Conservation (phyloP, 2,329 filamentous ascomycete species). For the Cladophialophora chaetospira region DNA sequence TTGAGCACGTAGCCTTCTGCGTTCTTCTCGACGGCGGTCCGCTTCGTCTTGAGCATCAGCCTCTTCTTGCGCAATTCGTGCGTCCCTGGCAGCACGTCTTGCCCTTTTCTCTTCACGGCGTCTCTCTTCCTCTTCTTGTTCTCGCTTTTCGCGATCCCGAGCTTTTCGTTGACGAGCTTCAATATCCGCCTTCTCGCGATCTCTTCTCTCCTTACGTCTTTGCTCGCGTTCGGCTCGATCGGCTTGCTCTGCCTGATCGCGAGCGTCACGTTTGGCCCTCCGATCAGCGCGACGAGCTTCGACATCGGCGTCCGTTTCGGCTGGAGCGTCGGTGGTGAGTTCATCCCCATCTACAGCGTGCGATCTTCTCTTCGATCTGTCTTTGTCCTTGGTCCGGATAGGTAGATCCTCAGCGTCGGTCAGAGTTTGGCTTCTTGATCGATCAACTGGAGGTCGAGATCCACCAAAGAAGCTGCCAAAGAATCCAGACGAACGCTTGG, state of each 20-base stretch:
- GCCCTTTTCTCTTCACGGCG: constrained; percentile 62
- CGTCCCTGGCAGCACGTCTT: constrained; percentile 46
- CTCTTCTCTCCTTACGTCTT: constrained; percentile 45
- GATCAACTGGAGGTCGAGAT: constrained; percentile 44
- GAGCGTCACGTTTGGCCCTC: constrained; percentile 54
- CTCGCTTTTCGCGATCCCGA: constrained; percentile 52
- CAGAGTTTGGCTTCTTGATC: constrained; percentile 32
- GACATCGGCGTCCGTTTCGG: constrained; percentile 57
- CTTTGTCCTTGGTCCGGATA: constrained; percentile 38
- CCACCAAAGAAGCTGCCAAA: constrained; percentile 67
- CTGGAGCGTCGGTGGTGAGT: constrained; percentile 48
- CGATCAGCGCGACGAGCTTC: constrained; percentile 66
- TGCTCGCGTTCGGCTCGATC: constrained; percentile 39
- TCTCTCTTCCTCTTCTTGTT: constrained; percentile 59
- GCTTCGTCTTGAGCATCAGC: constrained; percentile 40
- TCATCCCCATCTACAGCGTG: constrained; percentile 55
- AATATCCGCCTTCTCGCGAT: constrained; percentile 60
- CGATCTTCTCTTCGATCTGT: constrained; percentile 42
- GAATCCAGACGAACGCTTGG: constrained; percentile 60
- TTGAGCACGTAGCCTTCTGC: constrained; percentile 30
- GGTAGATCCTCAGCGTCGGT: constrained; percentile 34
- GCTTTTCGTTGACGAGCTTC: constrained; percentile 48
- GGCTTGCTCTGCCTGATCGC: constrained; percentile 44
- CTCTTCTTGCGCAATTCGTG: constrained; percentile 37
- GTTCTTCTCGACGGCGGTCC: constrained; percentile 43